These are phyloP conservation scores for Arthrobotrys pseudoclavata DNA, from an alignment of 2,329 filamentous ascomycete species.

Conservation along the genomic window DNA sequence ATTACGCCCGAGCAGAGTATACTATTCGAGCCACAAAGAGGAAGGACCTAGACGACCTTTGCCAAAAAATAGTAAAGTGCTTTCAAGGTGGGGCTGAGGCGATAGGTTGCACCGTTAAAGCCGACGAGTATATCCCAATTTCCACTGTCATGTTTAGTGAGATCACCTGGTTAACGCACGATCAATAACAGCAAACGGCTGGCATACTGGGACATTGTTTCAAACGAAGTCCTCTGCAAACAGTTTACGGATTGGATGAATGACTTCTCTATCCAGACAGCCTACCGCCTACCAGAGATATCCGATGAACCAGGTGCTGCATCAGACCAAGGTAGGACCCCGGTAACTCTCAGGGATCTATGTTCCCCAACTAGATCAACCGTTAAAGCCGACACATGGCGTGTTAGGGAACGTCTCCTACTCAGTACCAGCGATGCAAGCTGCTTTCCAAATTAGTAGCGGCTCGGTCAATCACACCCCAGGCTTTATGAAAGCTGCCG, in stretches of 20 bases:
- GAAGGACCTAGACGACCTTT: conserved; percentile 66
- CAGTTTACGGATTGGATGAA: conserved; percentile 49
- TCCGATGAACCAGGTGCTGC: conserved; percentile 45
- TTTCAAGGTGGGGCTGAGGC: conserved; percentile 67
- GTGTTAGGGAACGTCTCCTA: conserved; percentile 69
- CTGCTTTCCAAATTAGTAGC: conserved; percentile 68
- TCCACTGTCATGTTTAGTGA: too few relatives aligned
- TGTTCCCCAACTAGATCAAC: neutral
- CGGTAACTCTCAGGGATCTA: too few relatives aligned
- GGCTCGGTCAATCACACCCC: conserved; percentile 70
- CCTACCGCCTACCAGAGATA: conserved; percentile 37
- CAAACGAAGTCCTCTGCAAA: conserved; percentile 36
- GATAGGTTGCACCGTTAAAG: conserved; percentile 64
- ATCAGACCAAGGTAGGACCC: conserved; percentile 43
- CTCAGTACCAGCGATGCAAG: conserved; percentile 65
- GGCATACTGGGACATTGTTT: conserved; percentile 36
- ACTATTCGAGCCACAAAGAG: conserved; percentile 68
- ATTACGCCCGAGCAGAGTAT: conserved; percentile 68
- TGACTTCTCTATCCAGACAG: conserved; percentile 29
- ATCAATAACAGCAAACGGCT: conserved; percentile 22
- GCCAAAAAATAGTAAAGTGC: conserved; percentile 67
- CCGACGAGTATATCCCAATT: conserved; percentile 30
- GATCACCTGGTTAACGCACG: neutral
- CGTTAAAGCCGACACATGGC: conserved; percentile 45
- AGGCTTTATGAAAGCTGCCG: conserved; percentile 70